phyloP scores from a whole-genome alignment of 192 early-diverging fungal species.

The Coemansia furcata region DNA sequence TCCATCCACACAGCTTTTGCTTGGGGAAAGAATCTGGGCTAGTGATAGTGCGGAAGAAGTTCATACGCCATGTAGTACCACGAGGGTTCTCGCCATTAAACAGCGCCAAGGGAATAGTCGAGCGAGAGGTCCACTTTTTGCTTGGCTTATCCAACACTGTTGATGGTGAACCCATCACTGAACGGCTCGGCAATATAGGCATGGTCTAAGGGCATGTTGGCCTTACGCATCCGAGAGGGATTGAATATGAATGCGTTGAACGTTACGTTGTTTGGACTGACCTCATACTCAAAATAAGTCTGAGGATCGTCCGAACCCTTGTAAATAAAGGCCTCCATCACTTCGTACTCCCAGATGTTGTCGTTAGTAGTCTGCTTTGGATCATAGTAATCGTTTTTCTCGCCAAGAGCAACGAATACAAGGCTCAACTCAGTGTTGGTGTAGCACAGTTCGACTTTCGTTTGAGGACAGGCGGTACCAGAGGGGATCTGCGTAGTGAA shows the following conservation, averaged over 20 bases:
- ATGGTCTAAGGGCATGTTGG: constrained; percentile 44
- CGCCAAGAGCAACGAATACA: constrained; percentile 34
- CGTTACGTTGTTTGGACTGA: constrained; percentile 49
- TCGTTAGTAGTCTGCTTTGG: constrained; percentile 38
- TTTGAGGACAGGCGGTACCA: constrained; percentile 28
- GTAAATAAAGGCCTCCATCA: constrained; percentile 51
- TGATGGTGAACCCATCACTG: constrained; percentile 38
- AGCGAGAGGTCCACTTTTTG: constrained; percentile 22
- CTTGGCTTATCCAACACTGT: constrained; percentile 23
- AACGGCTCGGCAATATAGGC: constrained; percentile 42
- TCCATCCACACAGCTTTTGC: constrained; percentile 53
- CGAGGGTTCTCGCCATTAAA: constrained; percentile 48
- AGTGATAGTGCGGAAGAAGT: constrained; percentile 52
- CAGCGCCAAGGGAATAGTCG: constrained; percentile 42
- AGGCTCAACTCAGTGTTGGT: constrained; percentile 34
- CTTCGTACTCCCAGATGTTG: constrained; percentile 52
- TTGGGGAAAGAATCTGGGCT: constrained; percentile 28
- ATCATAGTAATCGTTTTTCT: constrained; percentile 44
- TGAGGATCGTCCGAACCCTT: constrained; percentile 42
- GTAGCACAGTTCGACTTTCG: constrained; percentile 45
- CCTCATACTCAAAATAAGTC: constrained; percentile 52
- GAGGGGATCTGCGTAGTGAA: constrained; percentile 35
- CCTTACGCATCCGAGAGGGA: constrained; percentile 30
- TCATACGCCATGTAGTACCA: constrained; percentile 49
- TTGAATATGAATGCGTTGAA: constrained; percentile 50